phyloP scores from a whole-genome alignment of 768 basidiomycete species.

The Tricholoma furcatifolium region DNA sequence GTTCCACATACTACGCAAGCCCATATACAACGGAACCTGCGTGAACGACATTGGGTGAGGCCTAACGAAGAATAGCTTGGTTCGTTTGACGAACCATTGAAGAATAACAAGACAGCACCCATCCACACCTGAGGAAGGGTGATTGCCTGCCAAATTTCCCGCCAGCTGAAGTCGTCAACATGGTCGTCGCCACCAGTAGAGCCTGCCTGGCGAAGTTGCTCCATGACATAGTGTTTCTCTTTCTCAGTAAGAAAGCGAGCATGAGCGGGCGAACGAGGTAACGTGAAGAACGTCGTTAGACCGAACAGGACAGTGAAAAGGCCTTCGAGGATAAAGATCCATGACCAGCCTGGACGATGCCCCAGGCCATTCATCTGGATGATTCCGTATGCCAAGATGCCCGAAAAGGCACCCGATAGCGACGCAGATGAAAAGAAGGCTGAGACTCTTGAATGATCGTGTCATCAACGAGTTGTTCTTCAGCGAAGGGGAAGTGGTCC shows the following conservation, averaged over 20 bases:
- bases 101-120: constrained; percentile 49
- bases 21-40: constrained; percentile 44
- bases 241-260: constrained; percentile 49
- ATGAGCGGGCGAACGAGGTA: constrained; percentile 41
- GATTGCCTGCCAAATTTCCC: constrained; percentile 48
- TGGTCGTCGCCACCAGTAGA: constrained; percentile 31
- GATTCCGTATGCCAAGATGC: constrained; percentile 66
- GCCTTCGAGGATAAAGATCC: constrained; percentile 71
- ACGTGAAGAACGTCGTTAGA: constrained; percentile 43
- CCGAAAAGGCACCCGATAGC: constrained; percentile 66
- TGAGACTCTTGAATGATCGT: constrained; percentile 38
- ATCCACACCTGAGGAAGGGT: constrained; percentile 56
- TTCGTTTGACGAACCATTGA: constrained; percentile 35
- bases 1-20: constrained; percentile 43
- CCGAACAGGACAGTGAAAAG: constrained; percentile 64
- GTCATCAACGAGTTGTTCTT: constrained; percentile 28
- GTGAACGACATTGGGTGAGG: not conserved
- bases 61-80: constrained; percentile 2
- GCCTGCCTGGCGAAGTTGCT: constrained; percentile 41
- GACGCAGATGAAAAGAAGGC: constrained; percentile 53
- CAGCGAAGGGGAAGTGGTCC: constrained; percentile 19
- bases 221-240: constrained; percentile 48
- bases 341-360: constrained; percentile 59
- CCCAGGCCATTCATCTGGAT: constrained; percentile 59
- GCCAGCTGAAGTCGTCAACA: constrained; percentile 53